These are phyloP conservation scores for Apostasia ramifera DNA, from an alignment of 106 monocot genomes.

Conservation along the genomic window DNA sequence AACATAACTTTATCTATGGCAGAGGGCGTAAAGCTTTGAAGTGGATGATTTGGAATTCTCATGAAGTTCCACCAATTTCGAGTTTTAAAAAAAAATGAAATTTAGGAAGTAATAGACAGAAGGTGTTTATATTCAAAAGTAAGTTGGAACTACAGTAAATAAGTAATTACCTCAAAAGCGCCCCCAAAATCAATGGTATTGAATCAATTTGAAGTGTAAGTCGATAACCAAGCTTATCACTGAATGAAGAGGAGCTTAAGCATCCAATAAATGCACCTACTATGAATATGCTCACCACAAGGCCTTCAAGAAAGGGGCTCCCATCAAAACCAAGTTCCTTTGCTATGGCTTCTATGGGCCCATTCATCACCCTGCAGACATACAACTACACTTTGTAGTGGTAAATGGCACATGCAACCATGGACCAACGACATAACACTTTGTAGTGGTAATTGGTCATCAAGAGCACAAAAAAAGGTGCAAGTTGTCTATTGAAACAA, in stretches of 20 bases:
- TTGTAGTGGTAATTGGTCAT: neutral
- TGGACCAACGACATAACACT: too few species aligned
- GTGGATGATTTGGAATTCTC: neutral
- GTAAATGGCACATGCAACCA: too few species aligned
- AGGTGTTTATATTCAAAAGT: neutral
- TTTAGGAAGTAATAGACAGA: too few species aligned
- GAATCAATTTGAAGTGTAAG: conserved; percentile 70
- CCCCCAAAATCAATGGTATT: conserved; percentile 71
- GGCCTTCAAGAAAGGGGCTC: conserved; percentile 81
- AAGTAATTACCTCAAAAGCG: conserved; percentile 58
- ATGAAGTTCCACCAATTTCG: too few species aligned
- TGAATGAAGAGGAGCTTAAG: conserved; percentile 43
- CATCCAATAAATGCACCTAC: conserved; percentile 90
- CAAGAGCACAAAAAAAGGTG: neutral
- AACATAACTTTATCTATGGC: too few species aligned
- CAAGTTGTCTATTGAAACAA: neutral
- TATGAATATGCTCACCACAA: conserved; percentile 95
- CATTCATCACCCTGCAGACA: conserved; percentile 82
- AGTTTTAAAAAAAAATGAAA: neutral
- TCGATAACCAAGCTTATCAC: conserved; percentile 67
- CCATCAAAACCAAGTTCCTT: conserved; percentile 77
- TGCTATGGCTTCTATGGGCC: conserved; percentile 78
- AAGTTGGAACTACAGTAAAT: neutral
- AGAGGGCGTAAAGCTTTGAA: too few species aligned
- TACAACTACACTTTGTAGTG: neutral